Conservation (phyloP, 2,329 filamentous ascomycete genomes). For the Verticillium klebahnii region DNA sequence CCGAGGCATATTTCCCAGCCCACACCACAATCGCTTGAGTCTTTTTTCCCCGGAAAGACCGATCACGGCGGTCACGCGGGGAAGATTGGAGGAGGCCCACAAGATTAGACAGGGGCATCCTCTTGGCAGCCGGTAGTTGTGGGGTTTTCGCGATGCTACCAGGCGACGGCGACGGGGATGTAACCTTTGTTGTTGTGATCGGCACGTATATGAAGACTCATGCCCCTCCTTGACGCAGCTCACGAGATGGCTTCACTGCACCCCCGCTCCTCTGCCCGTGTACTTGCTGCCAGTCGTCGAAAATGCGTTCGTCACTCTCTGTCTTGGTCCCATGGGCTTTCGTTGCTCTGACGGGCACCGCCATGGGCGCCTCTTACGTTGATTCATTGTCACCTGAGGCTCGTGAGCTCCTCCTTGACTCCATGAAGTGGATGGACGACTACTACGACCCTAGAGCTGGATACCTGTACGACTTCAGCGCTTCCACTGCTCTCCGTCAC, state of each 20-base stretch:
- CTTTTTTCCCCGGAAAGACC: neutral
- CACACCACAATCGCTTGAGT: neutral
- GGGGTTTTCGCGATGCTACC: neutral
- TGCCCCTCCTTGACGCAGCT: neutral
- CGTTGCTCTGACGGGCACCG: neutral
- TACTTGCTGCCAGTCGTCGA: neutral
- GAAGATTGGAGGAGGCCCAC: neutral
- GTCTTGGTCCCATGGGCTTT: neutral
- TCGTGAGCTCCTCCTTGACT: slow-evolving; percentile 38
- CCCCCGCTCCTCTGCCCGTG: neutral
- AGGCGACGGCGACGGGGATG: neutral
- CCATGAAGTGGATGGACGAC: slow-evolving; percentile 51
- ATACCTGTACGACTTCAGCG: slow-evolving; percentile 47
- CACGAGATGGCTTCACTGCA: neutral
- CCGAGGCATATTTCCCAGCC: neutral
- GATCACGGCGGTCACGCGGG: neutral
- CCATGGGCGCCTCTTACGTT: slow-evolving; percentile 8
- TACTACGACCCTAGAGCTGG: slow-evolving; percentile 47
- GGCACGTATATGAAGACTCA: neutral
- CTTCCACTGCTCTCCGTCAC: slow-evolving; percentile 41
- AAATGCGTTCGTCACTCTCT: neutral
- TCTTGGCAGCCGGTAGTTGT: neutral
- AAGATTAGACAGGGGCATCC: neutral
- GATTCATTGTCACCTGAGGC: slow-evolving; percentile 20
- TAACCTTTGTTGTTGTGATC: neutral